phyloP scores from a whole-genome alignment of 2,329 filamentous ascomycete genomes.

The Alternaria gansuensis region DNA sequence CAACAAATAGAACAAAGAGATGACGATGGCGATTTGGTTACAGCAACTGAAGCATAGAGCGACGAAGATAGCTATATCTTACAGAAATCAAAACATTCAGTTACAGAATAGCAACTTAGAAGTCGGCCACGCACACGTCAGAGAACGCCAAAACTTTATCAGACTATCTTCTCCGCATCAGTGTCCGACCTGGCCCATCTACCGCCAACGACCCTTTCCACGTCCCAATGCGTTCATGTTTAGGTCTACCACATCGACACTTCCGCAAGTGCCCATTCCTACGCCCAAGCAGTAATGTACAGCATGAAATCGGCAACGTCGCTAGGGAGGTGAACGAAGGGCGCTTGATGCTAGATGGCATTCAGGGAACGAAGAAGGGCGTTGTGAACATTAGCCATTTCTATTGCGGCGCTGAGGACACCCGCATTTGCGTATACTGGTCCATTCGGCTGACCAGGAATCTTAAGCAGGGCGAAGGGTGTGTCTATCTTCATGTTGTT shows the following conservation, averaged over 20 bases:
- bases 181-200: not conserved
- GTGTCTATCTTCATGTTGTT: constrained; percentile 21
- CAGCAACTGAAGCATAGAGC: not conserved
- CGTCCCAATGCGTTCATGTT: not conserved
- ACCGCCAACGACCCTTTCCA: not conserved
- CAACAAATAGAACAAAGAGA: not conserved
- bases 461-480: constrained; percentile 25
- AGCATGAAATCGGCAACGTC: constrained; percentile 42
- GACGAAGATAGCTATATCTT: not conserved
- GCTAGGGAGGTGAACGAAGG: constrained; percentile 28
- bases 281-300: constrained; percentile 45
- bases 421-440: constrained; percentile 41
- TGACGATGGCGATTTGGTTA: not conserved
- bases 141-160: not conserved
- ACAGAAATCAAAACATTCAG: too few relatives aligned
- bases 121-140: not conserved
- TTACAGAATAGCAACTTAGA: not conserved
- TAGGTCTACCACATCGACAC: not conserved
- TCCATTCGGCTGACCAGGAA: constrained; percentile 21
- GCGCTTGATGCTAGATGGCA: constrained; percentile 49
- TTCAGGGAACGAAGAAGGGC: constrained; percentile 51
- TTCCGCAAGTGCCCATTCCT: not conserved
- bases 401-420: constrained; percentile 40
- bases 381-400: constrained; percentile 52
- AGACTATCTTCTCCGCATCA: not conserved